phyloP scores from a whole-genome alignment of 345 rosid species.

The Schrenkiella parvula region DNA sequence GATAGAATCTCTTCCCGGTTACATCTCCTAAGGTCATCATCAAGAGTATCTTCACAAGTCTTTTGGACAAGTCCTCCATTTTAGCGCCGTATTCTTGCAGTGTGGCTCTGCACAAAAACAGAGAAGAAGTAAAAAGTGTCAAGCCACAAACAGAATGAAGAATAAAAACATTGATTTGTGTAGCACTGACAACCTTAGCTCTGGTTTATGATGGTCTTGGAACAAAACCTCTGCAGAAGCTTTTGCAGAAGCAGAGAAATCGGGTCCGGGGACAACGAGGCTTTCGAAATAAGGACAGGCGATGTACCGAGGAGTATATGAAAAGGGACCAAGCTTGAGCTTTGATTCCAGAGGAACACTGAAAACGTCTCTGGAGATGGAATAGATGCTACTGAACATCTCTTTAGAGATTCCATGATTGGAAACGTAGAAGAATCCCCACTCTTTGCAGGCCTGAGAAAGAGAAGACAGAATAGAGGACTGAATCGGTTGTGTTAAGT shows the following conservation, averaged over 20 bases:
- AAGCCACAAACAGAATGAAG: background rate
- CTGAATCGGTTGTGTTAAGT: slow-evolving; percentile 49
- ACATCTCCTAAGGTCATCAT: slow-evolving; percentile 42
- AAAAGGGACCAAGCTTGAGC: slow-evolving; percentile 59
- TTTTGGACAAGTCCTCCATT: slow-evolving; percentile 55
- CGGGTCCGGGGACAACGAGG: slow-evolving; percentile 61
- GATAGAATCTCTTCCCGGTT: slow-evolving; percentile 33
- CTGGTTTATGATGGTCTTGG: slow-evolving; percentile 37
- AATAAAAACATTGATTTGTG: background rate
- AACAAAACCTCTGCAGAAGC: slow-evolving; percentile 50
- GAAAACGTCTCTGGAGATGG: slow-evolving; percentile 46
- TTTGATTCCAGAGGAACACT: slow-evolving; percentile 50
- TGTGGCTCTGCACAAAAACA: slow-evolving; percentile 37
- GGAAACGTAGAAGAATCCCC: slow-evolving; percentile 70
- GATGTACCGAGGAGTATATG: slow-evolving; percentile 67
- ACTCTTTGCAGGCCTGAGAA: slow-evolving; percentile 58
- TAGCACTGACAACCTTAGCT: slow-evolving; percentile 40
- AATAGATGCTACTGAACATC: slow-evolving; percentile 33
- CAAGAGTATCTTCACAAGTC: slow-evolving; percentile 44
- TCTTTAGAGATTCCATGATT: slow-evolving; percentile 61
- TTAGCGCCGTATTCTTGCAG: slow-evolving; percentile 56
- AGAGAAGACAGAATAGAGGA: slow-evolving; percentile 43
- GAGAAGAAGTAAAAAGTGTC: background rate
- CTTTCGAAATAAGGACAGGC: slow-evolving; percentile 87
- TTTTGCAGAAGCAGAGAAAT: slow-evolving; percentile 55